Conservation (phyloP, 2,329 filamentous ascomycete species). For the Trichocomaceae sp. region DNA sequence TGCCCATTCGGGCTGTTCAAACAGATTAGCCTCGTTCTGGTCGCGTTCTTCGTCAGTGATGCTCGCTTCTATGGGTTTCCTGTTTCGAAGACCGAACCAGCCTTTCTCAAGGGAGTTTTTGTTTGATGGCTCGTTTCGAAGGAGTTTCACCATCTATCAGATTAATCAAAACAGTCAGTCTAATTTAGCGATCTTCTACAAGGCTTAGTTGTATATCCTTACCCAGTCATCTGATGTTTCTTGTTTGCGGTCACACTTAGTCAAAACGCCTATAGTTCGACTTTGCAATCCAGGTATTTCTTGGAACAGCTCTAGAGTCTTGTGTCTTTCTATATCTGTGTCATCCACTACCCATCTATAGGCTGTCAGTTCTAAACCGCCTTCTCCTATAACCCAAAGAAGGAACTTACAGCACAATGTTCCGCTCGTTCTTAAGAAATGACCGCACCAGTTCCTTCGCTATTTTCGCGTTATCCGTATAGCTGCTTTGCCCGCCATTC, state of each 20-base stretch:
- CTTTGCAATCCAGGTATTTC: constrained; percentile 11
- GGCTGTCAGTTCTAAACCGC: not conserved
- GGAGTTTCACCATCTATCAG: constrained; percentile 15
- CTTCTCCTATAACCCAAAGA: not conserved
- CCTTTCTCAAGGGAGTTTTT: constrained; percentile 14
- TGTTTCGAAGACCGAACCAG: constrained; percentile 17
- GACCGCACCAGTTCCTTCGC: constrained; percentile 7
- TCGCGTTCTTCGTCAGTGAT: constrained; percentile 13
- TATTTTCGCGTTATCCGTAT: constrained; percentile 2
- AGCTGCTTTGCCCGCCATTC: not conserved
- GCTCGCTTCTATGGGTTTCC: constrained; percentile 9
- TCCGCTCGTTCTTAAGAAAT: constrained; percentile 7
- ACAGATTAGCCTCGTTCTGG: constrained; percentile 6
- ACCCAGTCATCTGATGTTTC: constrained; percentile 15
- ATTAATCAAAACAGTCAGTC: not conserved
- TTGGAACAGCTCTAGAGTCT: constrained; percentile 10
- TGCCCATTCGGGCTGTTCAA: constrained; percentile 7
- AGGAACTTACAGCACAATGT: constrained; percentile 7
- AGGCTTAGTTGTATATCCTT: not conserved
- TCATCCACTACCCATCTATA: constrained; percentile 15
- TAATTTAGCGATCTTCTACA: not conserved
- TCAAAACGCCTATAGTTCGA: constrained; percentile 16
- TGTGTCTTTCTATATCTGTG: constrained; percentile 15
- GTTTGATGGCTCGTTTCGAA: constrained; percentile 15
- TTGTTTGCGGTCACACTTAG: constrained; percentile 16